Evolutionary conservation across 1,284 basidiomycete genomes (phyloP).

Genomic region (Malassezia dermatis): DNA sequence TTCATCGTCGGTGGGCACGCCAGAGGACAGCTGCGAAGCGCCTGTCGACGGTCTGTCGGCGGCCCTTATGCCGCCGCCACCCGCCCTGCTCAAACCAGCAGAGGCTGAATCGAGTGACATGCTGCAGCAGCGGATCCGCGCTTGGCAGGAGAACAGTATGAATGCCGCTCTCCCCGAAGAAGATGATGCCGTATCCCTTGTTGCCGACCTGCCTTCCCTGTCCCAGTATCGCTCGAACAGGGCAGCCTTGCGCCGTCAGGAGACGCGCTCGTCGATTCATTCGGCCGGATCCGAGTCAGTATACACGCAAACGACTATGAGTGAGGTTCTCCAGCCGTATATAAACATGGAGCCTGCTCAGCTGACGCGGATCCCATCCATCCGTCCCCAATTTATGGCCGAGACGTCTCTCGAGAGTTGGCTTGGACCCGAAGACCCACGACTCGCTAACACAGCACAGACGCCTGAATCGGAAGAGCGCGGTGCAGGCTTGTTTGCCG

Average conservation of each 20-base stretch:
- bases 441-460: neutral
- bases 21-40: neutral
- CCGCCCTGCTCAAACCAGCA: slow-evolving; percentile 2
- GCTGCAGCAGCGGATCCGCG: slow-evolving; percentile 9
- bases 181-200: neutral
- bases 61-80: neutral
- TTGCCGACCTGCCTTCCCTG: neutral
- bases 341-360: neutral
- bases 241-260: neutral
- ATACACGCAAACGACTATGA: slow-evolving; percentile 6
- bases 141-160: slow-evolving; percentile 13
- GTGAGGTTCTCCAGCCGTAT: slow-evolving; percentile 3
- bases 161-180: neutral
- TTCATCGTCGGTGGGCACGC: slow-evolving; percentile 1
- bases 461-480: neutral
- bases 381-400: slow-evolving; percentile 34
- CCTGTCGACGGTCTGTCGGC: neutral
- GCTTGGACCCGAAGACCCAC: slow-evolving; percentile 21
- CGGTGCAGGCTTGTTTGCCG: neutral
- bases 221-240: neutral
- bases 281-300: slow-evolving; percentile 4
- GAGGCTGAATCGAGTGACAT: neutral
- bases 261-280: slow-evolving; percentile 3
- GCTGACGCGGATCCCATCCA: slow-evolving; percentile 26
- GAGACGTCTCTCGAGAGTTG: slow-evolving; percentile 35